These are phyloP conservation scores for Ilex paraguariensis DNA, from an alignment of 305 asterid genomes.

Conservation along the genomic window DNA sequence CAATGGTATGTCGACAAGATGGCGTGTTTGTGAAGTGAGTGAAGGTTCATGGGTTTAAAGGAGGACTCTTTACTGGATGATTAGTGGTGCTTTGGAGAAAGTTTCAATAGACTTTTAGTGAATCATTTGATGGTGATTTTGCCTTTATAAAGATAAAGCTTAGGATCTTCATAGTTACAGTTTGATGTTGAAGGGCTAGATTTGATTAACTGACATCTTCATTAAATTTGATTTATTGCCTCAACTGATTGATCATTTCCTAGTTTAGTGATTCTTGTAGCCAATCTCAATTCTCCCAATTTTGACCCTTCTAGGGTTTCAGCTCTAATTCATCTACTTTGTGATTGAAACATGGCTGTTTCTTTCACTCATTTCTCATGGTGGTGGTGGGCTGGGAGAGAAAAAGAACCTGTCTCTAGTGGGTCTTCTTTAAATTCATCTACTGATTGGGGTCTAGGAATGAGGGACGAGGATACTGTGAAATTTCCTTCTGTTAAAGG, in stretches of 20 bases:
- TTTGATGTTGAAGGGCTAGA: too few relatives aligned
- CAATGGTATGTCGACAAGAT: too few relatives aligned
- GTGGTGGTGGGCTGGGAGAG: neutral
- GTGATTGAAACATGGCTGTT: neutral
- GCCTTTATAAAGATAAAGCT: neutral
- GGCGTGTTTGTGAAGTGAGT: neutral
- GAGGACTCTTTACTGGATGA: neutral
- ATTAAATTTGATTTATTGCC: neutral
- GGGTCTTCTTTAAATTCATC: neutral
- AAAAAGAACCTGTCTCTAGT: neutral
- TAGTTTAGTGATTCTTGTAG: neutral
- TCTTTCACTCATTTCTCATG: neutral
- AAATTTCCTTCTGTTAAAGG: neutral
- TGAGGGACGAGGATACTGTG: neutral
- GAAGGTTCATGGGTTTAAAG: neutral
- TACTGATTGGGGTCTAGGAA: neutral
- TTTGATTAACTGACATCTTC: neutral
- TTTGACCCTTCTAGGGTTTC: neutral
- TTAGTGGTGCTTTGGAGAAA: neutral
- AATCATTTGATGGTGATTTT: neutral
- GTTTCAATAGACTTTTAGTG: neutral
- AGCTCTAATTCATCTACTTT: neutral
- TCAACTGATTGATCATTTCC: neutral
- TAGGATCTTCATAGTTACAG: too few relatives aligned
- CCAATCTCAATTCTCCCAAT: neutral